Evolutionary conservation across 495 filamentous ascomycete species (phyloP), one percentile per base, ranked within the genome.

Genomic region (Penicillium macrosclerotiorum): DNA sequence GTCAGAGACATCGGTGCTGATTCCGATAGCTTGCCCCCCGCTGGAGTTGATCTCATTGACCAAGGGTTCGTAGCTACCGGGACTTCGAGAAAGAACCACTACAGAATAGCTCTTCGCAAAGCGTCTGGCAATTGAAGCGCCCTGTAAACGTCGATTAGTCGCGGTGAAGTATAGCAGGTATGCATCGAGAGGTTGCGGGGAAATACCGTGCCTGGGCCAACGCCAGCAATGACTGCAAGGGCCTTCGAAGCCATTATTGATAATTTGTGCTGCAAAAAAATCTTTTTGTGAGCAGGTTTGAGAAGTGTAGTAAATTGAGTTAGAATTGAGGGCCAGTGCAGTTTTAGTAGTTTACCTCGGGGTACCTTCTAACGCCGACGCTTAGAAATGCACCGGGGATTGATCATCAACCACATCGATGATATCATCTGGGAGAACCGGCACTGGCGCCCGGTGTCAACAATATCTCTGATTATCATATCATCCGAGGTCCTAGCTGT

Each of bases 71-170:
- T 82, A 89, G 63, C 73, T 89, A 12, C 75, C 65, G 0, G 85
- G 76, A 20, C 78, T 85, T 26, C 90, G 82, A 19, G 88, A 80
- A 4, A 95, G 74, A 9, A 93, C 70, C 8, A 86, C 81, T 12
- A 95, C 85, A 0, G 86, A 82, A 67, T 95, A 95, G 13, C 75
- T 45, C 59, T 81, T 59, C 44, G 83, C 79, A 67, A 93, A 93
- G 47, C 73, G 76, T 27, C 80, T 70, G 32, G 88, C 88, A 17
- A 89, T 67, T 24, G 71, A 68, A 23, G 75, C 71, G n/a, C 76
- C 76, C 72, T 79, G 43, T 40, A 24, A 20, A n/a, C 24, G 35
- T 29, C 37, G 9, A n/a, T 51, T 30, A 37, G 40, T 43, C 20
- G 16, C 38, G 20, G 18, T 41, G n/a, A 13, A 37, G 20, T 12